phyloP scores from a whole-genome alignment of 768 basidiomycete species.

The Suillus hirtellus region DNA sequence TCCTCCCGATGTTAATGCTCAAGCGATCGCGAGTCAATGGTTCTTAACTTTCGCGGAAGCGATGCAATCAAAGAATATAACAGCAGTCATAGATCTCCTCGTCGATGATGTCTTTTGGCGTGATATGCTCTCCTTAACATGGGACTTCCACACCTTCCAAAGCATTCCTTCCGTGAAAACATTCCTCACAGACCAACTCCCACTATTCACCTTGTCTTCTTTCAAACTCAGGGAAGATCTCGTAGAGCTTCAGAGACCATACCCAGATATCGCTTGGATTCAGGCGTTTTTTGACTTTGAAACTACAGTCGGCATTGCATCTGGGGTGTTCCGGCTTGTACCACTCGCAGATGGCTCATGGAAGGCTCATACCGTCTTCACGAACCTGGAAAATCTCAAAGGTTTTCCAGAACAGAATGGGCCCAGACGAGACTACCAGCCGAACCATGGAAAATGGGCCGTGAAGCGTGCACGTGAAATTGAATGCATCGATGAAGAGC shows the following conservation, averaged over 20 bases:
- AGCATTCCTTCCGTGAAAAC: constrained; percentile 38
- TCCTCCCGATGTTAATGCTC: constrained; percentile 37
- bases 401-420: constrained; percentile 47
- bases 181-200: constrained; percentile 51
- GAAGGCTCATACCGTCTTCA: constrained; percentile 51
- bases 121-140: constrained; percentile 62
- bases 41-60: constrained; percentile 38
- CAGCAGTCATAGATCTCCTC: constrained; percentile 35
- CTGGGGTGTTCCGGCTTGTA: constrained; percentile 49
- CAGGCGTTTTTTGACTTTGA: constrained; percentile 47
- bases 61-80: constrained; percentile 34
- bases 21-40: constrained; percentile 41
- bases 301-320: constrained; percentile 38
- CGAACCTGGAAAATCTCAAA: constrained; percentile 51
- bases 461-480: constrained; percentile 27
- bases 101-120: constrained; percentile 51
- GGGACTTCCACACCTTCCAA: constrained; percentile 62
- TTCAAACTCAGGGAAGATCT: constrained; percentile 27
- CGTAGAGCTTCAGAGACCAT: constrained; percentile 27
- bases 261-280: constrained; percentile 43
- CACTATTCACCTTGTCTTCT: constrained; percentile 19
- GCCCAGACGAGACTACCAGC: constrained; percentile 41
- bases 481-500: constrained; percentile 41
- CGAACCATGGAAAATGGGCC: constrained; percentile 36
- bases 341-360: constrained; percentile 42